These are phyloP conservation scores for Pseudohalonectria lignicola DNA, from an alignment of 2,329 filamentous ascomycete species.

Conservation along the genomic window DNA sequence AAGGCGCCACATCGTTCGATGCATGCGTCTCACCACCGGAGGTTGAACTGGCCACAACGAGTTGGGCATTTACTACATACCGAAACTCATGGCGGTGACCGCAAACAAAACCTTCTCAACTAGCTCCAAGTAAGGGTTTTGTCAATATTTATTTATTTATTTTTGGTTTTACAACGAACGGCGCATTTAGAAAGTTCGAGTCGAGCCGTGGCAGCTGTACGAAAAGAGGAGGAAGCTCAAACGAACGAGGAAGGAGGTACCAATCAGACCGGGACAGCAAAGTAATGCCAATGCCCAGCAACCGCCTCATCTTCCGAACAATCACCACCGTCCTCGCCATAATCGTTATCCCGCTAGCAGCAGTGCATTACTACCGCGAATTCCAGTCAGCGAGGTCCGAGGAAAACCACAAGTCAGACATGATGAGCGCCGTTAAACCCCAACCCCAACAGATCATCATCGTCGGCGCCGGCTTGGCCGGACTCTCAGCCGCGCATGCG, in stretches of 20 bases:
- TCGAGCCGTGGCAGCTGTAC: background rate
- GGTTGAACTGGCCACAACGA: too few relatives aligned
- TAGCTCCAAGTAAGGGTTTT: too few relatives aligned
- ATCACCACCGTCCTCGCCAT: background rate
- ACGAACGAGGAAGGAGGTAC: background rate
- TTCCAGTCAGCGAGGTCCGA: background rate
- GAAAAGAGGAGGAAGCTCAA: background rate
- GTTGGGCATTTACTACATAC: too few relatives aligned
- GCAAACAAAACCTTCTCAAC: too few relatives aligned
- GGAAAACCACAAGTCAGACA: background rate
- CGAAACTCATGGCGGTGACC: too few relatives aligned
- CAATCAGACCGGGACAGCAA: background rate
- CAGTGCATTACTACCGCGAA: background rate
- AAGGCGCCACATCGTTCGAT: background rate
- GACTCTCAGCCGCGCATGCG: background rate
- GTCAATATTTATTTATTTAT: too few relatives aligned
- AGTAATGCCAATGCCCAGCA: background rate
- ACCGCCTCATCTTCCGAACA: background rate
- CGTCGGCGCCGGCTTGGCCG: slow-evolving; percentile 2
- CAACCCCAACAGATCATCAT: slow-evolving; percentile 2
- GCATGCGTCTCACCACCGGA: background rate
- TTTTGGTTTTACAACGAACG: too few relatives aligned
- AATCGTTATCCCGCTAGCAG: background rate
- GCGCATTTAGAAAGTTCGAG: too few relatives aligned
- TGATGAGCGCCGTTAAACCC: background rate